Evolutionary conservation across 2,329 filamentous ascomycete genomes (phyloP), one percentile per base, ranked within the genome.

Genomic region (Stachybotrys chlorohalonatus): DNA sequence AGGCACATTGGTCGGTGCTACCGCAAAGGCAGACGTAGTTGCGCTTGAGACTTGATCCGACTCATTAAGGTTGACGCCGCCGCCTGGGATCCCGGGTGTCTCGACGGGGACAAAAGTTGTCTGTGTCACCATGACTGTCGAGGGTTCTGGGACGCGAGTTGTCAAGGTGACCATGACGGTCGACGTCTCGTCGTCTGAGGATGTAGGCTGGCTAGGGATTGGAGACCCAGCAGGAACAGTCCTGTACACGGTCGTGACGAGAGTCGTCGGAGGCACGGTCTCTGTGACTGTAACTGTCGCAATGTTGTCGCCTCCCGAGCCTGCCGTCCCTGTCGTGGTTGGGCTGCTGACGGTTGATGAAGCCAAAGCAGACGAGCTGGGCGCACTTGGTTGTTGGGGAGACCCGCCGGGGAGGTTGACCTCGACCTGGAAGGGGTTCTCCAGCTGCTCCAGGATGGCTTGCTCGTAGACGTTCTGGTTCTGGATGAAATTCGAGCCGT

Each of bases 401-500:
- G 36, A 42, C 13, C 36, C 36, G 13, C 36, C 36, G 13, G 9
- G 9, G 13, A 42, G 36, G 45, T 68, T 62, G 24, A 78, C 67
- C 39, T 68, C 60, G 54, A 81, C 75, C 52, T 75, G 66, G 59
- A 74, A 81, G 62, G 72, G 70, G 57, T 68, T 72, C 39, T 59
- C 56, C 64, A 80, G 73, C 67, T 81, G 77, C 5, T 62, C 62
- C 56, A 71, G 62, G 57, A 80, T 73, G 49, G 73, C 78, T 31
- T 70, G 72, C 54, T 63, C 66, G 63, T 73, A 73, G 53, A 75
- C 66, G 61, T 76, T 67, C 55, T 73, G 70, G 48, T 70, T 62
- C 2, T 66, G 56, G 51, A 66, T 60, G 56, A 70, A 78, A 42
- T 9, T 42, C 51, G 58, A 58, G 53, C 56, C 47, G 49, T 57